These are phyloP conservation scores for Nelumbo lutea DNA, from an alignment of 164 flowering plant genomes.

Conservation along the genomic window DNA sequence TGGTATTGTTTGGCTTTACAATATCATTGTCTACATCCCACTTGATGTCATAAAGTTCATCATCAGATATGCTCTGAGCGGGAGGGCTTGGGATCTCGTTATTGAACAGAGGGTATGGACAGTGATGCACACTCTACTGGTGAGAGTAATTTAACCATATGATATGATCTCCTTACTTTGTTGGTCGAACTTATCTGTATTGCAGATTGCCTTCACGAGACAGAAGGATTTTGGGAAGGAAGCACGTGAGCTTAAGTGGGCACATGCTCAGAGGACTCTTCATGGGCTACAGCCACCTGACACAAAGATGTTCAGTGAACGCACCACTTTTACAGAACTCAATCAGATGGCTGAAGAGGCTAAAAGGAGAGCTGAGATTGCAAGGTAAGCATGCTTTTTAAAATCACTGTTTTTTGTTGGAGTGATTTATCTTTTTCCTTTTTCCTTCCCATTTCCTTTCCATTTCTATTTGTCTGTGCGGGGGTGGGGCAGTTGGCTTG, in stretches of 20 bases:
- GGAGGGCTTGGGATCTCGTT: slow-evolving; percentile 89
- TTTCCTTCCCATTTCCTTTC: neutral
- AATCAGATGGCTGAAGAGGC: slow-evolving; percentile 98
- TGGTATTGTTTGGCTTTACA: slow-evolving; percentile 85
- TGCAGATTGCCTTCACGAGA: slow-evolving; percentile 91
- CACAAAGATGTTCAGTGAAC: slow-evolving; percentile 60
- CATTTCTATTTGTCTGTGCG: neutral
- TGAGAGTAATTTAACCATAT: neutral
- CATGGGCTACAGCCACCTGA: slow-evolving; percentile 89
- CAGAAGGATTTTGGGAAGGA: slow-evolving; percentile 86
- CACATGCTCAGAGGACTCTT: slow-evolving; percentile 86
- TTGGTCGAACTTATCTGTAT: slow-evolving; percentile 3
- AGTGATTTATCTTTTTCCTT: neutral
- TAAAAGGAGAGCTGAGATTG: slow-evolving; percentile 91
- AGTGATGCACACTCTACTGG: neutral
- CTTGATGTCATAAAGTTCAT: slow-evolving; percentile 76
- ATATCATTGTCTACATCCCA: slow-evolving; percentile 65
- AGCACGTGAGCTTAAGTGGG: slow-evolving; percentile 89
- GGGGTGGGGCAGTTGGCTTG: neutral
- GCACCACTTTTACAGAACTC: slow-evolving; percentile 62
- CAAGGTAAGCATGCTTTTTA: slow-evolving; percentile 43
- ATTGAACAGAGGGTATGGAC: slow-evolving; percentile 74
- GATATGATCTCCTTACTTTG: neutral
- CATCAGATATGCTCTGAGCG: slow-evolving; percentile 66
- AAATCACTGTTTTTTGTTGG: neutral